Conservation (phyloP, 2,329 filamentous ascomycete genomes). For the Nemania bipapillata region DNA sequence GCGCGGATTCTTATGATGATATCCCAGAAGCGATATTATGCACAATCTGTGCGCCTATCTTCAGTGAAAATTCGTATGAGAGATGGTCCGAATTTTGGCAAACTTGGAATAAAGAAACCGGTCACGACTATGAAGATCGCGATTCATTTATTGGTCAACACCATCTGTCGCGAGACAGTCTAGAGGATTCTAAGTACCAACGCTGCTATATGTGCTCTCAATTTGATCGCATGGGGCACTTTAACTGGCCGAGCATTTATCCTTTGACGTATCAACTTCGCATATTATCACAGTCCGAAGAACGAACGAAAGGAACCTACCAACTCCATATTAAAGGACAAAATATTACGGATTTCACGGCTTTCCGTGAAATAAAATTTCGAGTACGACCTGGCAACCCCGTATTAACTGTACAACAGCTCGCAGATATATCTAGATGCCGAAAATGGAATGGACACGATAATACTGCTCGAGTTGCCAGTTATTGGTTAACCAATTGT, state of each 20-base stretch:
- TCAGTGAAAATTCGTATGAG: conserved; percentile 14
- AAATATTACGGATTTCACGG: too few relatives aligned
- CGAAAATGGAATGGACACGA: conserved; percentile 9
- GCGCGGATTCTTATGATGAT: too few relatives aligned
- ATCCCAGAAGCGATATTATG: conserved; percentile 4
- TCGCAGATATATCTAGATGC: not conserved
- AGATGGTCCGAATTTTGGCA: conserved; percentile 7
- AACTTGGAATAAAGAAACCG: not conserved
- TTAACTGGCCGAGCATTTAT: not conserved
- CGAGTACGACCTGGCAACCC: too few relatives aligned
- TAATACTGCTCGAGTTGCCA: not conserved
- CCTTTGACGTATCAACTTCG: not conserved
- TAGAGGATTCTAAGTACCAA: not conserved
- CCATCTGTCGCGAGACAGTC: not conserved
- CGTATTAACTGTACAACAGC: not conserved
- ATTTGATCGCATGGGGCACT: too few relatives aligned
- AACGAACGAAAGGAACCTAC: too few relatives aligned
- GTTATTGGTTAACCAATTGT: not conserved
- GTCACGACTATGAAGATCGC: not conserved
- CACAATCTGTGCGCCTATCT: conserved; percentile 12
- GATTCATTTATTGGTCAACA: not conserved
- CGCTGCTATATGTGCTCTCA: conserved; percentile 15
- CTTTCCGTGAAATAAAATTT: not conserved
- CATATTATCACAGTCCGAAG: too few relatives aligned
- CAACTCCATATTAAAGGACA: too few relatives aligned